Conservation (phyloP, 2,329 filamentous ascomycete genomes). For the Fusarium sp. region DNA sequence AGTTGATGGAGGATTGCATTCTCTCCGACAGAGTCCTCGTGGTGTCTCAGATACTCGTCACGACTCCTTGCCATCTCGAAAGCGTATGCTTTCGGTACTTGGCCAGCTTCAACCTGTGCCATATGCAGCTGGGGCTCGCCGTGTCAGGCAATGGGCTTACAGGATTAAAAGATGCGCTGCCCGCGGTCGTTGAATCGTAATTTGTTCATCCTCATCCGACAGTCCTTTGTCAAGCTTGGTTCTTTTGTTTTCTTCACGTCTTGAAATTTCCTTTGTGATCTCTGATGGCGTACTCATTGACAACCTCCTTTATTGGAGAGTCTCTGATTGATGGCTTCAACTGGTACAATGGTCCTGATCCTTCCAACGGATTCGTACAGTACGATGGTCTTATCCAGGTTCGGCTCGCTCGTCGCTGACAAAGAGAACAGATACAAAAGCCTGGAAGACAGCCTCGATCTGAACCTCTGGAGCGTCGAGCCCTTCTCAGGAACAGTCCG, state of each 20-base stretch:
- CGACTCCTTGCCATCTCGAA: constrained; percentile 1
- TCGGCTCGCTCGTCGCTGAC: constrained; percentile 27
- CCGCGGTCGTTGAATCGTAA: constrained; percentile 15
- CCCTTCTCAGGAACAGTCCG: constrained; percentile 54
- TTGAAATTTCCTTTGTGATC: constrained; percentile 13
- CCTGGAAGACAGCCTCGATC: constrained; percentile 50
- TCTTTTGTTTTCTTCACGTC: constrained; percentile 11
- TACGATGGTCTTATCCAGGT: constrained; percentile 55
- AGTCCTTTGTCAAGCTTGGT: constrained; percentile 11
- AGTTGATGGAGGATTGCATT: constrained; percentile 35
- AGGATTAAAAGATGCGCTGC: constrained; percentile 36
- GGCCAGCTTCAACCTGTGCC: constrained; percentile 34
- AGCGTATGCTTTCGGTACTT: constrained; percentile 33
- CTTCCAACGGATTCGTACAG: constrained; percentile 72
- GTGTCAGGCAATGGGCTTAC: constrained; percentile 14
- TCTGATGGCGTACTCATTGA: constrained; percentile 54
- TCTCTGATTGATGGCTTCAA: constrained; percentile 59
- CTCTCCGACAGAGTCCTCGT: constrained; percentile 21
- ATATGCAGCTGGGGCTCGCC: constrained; percentile 27
- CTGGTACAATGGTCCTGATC: constrained; percentile 64
- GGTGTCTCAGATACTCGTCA: constrained; percentile 35
- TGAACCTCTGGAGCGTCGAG: constrained; percentile 55
- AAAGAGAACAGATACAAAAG: constrained; percentile 53
- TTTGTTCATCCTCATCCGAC: constrained; percentile 9
- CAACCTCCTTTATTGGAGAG: constrained; percentile 54